Conservation (phyloP, 768 basidiomycete species). For the Phylloporus sp. region DNA sequence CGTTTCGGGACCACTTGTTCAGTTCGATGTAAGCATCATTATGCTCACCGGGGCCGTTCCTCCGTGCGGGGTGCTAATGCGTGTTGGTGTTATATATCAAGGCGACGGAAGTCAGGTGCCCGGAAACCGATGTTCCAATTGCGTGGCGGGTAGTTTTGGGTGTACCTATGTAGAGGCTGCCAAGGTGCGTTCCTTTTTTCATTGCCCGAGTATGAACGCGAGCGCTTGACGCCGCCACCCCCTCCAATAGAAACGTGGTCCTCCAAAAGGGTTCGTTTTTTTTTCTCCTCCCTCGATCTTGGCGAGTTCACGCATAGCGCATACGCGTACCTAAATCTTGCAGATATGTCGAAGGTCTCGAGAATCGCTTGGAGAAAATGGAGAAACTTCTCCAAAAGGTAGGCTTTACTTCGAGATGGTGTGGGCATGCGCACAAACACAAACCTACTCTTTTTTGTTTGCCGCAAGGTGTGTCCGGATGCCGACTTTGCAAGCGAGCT, state of each 20-base stretch:
- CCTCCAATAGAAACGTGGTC: constrained; percentile 38
- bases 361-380: constrained; percentile 59
- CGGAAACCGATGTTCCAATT: constrained; percentile 52
- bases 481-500: constrained; percentile 57
- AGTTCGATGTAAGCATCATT: constrained; percentile 24
- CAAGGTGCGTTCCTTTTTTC: constrained; percentile 35
- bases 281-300: neutral
- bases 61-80: neutral
- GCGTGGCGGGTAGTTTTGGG: constrained; percentile 40
- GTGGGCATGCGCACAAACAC: too few species aligned
- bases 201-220: neutral
- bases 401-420: neutral
- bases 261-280: constrained; percentile 31
- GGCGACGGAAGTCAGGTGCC: constrained; percentile 61
- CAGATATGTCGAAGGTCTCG: constrained; percentile 62
- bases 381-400: constrained; percentile 56
- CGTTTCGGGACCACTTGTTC: neutral
- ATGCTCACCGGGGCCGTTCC: neutral
- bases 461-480: constrained; percentile 66
- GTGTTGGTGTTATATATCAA: constrained; percentile 21
- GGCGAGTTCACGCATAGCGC: neutral
- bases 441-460: neutral
- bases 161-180: constrained; percentile 56
- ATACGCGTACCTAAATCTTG: neutral
- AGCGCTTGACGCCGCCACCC: neutral